These are phyloP conservation scores for Ophidiomyces ophidiicola DNA, from an alignment of 2,329 filamentous ascomycete genomes.

Conservation along the genomic window DNA sequence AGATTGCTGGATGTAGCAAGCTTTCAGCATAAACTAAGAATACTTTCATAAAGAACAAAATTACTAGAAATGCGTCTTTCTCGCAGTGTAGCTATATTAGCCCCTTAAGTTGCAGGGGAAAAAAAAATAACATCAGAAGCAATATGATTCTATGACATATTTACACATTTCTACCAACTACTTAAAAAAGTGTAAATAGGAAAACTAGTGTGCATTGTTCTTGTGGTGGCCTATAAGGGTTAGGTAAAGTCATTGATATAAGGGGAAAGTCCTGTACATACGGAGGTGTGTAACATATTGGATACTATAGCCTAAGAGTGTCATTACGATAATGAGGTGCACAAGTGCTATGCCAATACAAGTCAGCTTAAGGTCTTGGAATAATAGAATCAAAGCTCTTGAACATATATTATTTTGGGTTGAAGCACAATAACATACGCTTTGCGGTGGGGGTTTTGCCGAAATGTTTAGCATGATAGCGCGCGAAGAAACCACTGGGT, in stretches of 20 bases:
- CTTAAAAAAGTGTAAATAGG: constrained; percentile 11
- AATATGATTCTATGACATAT: constrained; percentile 28
- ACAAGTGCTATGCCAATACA: constrained; percentile 55
- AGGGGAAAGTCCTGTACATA: constrained; percentile 47
- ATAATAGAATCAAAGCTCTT: too few species aligned
- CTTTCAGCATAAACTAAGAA: too few species aligned
- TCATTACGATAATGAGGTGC: constrained; percentile 66
- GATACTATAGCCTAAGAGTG: constrained; percentile 81
- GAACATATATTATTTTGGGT: neutral
- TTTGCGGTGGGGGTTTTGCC: constrained; percentile 80
- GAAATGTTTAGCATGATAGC: constrained; percentile 82
- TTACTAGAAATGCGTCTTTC: too few species aligned
- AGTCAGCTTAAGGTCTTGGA: constrained; percentile 10
- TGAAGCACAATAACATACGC: constrained; percentile 57
- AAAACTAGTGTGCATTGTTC: constrained; percentile 89
- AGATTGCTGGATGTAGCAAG: too few species aligned
- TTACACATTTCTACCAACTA: constrained; percentile 27
- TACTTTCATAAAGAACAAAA: too few species aligned
- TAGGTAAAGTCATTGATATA: neutral
- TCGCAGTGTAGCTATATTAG: too few species aligned
- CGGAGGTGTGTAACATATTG: constrained; percentile 99
- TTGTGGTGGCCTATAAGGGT: constrained; percentile 79
- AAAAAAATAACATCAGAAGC: constrained; percentile 1
- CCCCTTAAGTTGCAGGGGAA: too few species aligned
- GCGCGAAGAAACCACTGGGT: constrained; percentile 67